Base-by-base conservation (phyloP, 2,329 filamentous ascomycete genomes). In the Acarospora socialis region DNA sequence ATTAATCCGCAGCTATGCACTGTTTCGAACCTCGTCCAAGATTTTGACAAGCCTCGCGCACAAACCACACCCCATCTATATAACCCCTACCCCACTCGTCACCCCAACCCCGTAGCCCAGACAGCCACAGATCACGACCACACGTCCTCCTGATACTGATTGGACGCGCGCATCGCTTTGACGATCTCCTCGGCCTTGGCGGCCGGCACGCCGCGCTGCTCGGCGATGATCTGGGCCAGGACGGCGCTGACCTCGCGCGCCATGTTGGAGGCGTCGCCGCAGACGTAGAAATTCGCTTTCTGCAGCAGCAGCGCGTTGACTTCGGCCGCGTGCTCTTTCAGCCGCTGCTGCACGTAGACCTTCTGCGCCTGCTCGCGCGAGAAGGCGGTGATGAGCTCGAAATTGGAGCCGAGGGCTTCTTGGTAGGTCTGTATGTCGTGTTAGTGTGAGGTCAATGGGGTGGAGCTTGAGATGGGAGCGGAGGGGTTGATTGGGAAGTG, bases 241-340 rank as follows among this genome's bases (percentile, higher is more conserved):
- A 83, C 73, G 15, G 77, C 66, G 54, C 92, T 94, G 49, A 94
- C 84, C 54, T 92, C 86, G 36, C 86, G 77, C 28, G 86, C 86
- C 86, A 94, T 94, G 63, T 93, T 86, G 35, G 90, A 81, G 1
- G 92, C 92, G 53, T 98, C 90, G 60, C 90, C 90, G 49, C 92
- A 98, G 36, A 98, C 87, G 55, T 98, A 98, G 56, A 98, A 86
- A 60, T 90, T 94, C 4, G 83, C 90, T 51, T 77, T 77, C 55
- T 86, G 81, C 44, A 79, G 67, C 7, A 98, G 67, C 1, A 98
- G 72, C 43, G 87, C 76, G 59, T 92, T 87, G 59, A 98, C 69
- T 47, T 93, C 74, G 48, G 81, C 70, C 37, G 81, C 76, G 30
- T 76, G 68, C 56, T 95, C 82, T 60, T 81, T 78, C 38, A 98